Evolutionary conservation across 2,329 filamentous ascomycete species (phyloP).

Genomic region (Cladobotryum protrusum): DNA sequence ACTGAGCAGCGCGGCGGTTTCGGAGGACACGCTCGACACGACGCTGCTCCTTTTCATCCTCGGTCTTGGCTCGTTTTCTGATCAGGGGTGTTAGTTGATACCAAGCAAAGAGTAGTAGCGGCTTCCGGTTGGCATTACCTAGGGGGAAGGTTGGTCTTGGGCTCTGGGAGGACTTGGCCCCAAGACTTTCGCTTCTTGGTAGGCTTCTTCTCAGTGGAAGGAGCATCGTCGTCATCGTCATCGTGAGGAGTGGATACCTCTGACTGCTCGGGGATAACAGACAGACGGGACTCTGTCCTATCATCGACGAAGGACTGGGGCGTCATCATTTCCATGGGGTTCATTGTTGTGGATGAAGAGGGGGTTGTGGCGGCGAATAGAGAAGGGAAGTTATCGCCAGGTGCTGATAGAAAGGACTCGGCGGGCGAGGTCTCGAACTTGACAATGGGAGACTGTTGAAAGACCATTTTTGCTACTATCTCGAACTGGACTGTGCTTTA

Average conservation of each 20-base stretch:
- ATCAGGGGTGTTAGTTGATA: neutral
- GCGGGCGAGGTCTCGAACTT: slow-evolving; percentile 50
- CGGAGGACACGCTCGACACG: slow-evolving; percentile 95
- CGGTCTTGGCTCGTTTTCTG: slow-evolving; percentile 96
- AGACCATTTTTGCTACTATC: slow-evolving; percentile 26
- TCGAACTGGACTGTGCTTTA: neutral
- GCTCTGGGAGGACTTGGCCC: slow-evolving; percentile 93
- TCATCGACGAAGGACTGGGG: slow-evolving; percentile 36
- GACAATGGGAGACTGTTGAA: slow-evolving; percentile 38
- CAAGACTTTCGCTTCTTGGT: slow-evolving; percentile 96
- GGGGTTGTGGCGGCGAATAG: slow-evolving; percentile 37
- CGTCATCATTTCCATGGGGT: slow-evolving; percentile 45
- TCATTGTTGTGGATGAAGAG: slow-evolving; percentile 29
- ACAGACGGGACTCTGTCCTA: slow-evolving; percentile 17
- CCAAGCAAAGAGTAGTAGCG: neutral
- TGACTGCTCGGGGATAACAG: slow-evolving; percentile 20
- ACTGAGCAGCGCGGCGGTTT: slow-evolving; percentile 93
- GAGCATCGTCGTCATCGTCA: slow-evolving; percentile 6
- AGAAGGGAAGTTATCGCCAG: slow-evolving; percentile 43
- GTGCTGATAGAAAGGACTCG: slow-evolving; percentile 48
- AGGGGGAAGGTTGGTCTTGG: slow-evolving; percentile 92
- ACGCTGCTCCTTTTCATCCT: slow-evolving; percentile 97
- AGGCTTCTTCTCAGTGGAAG: slow-evolving; percentile 57
- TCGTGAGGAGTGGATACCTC: slow-evolving; percentile 14
- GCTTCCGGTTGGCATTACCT: slow-evolving; percentile 49